A percentile compares a stretch with the other conserved stretches of the same genome.
These are phyloP conservation scores for Rhazya stricta DNA, from an alignment of 257 asterid genomes.

Conservation along the genomic window DNA sequence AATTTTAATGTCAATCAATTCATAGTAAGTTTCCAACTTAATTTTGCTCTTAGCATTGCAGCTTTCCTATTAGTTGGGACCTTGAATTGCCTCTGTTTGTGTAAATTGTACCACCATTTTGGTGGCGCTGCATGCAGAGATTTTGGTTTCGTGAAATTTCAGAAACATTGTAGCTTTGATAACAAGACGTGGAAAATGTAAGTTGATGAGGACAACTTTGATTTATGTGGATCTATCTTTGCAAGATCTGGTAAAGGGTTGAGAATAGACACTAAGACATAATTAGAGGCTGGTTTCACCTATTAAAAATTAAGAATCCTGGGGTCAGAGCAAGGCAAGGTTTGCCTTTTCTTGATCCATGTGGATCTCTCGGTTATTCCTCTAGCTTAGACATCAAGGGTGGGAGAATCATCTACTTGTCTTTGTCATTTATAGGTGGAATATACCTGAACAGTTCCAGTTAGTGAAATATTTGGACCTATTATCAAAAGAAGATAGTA, in stretches of 20 bases:
- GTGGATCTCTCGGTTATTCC: background rate
- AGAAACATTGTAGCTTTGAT: background rate
- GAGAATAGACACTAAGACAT: background rate
- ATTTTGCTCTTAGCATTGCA: background rate
- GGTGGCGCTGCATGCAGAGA: background rate
- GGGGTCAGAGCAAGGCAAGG: background rate
- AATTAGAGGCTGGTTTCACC: background rate
- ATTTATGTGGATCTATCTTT: background rate
- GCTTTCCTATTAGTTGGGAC: background rate
- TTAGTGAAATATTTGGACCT: background rate
- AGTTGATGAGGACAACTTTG: background rate
- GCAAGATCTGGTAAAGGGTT: background rate
- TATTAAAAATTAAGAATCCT: background rate
- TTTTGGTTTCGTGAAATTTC: background rate
- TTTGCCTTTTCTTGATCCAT: background rate
- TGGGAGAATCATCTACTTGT: background rate
- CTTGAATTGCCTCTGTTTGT: background rate
- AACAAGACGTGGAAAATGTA: background rate
- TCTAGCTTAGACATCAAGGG: background rate
- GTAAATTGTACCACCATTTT: background rate
- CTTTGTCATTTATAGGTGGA: background rate
- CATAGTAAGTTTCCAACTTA: background rate
- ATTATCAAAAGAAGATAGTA: background rate
- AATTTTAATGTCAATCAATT: background rate
- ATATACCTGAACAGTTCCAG: background rate